A percentile compares a stretch with the other conserved stretches of the same genome.
Evolutionary conservation across 345 rosid genomes (phyloP).

Genomic region (Gossypium herbaceum): DNA sequence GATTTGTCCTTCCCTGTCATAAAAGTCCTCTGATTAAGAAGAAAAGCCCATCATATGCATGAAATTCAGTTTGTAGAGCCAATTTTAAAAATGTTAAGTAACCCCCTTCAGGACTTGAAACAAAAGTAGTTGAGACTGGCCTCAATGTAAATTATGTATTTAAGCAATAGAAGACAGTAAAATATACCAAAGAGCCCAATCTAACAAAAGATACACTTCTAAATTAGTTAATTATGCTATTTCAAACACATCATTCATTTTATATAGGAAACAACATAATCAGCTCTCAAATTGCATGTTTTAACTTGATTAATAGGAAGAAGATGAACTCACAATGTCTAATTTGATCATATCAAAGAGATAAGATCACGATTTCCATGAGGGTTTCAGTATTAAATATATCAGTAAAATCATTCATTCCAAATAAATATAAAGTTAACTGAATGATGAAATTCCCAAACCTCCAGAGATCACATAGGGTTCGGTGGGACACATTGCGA

Average conservation of each 20-base stretch:
- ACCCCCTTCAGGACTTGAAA: not conserved
- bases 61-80: not conserved
- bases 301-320: not conserved
- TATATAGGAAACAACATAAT: not conserved
- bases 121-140: not conserved
- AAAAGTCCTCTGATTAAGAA: slow-evolving; percentile 12
- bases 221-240: not conserved
- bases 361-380: not conserved
- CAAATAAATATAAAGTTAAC: slow-evolving; percentile 7
- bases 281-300: not conserved
- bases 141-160: not conserved
- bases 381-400: not conserved
- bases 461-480: slow-evolving; percentile 99
- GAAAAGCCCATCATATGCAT: not conserved
- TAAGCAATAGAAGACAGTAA: not conserved
- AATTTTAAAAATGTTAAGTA: not conserved
- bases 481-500: slow-evolving; percentile 95
- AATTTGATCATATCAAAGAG: not conserved
- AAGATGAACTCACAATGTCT: not conserved
- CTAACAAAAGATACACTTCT: too few species aligned
- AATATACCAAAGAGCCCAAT: not conserved
- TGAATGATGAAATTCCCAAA: slow-evolving; percentile 20
- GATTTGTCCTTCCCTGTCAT: slow-evolving; percentile 91
- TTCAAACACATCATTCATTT: not conserved
- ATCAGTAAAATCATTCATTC: not conserved